Evolutionary conservation across 2,329 filamentous ascomycete species (phyloP), one percentile per base, ranked within the genome.

Genomic region (Fonsecaea monophora): DNA sequence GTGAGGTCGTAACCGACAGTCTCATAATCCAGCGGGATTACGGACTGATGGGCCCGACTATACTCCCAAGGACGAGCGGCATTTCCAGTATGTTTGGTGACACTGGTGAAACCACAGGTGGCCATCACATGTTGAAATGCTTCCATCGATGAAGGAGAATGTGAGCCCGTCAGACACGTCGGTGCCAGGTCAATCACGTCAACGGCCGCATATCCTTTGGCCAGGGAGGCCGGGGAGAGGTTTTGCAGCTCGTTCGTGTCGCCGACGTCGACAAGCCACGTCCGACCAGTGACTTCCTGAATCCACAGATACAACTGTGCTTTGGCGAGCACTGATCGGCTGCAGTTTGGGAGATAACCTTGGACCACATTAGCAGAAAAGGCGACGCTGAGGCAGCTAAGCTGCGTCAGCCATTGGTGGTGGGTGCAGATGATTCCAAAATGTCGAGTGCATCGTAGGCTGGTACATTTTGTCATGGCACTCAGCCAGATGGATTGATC

Each of bases 11-110:
- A 78, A 48, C 75, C 75, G n/a, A 68, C 75, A n/a, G 74, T 76
- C 67, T 76, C 73, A 56, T 48, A 75, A 66, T 75, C 75, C 54
- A 78, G 70, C 60, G 75, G 68, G 42, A 75, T 62, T 56, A 77
- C 75, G 25, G 76, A 75, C 9, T 58, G 48, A 58, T 67, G 53
- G 10, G 53, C 35, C 70, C 75, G 69, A 40, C 60, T 70, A 54
- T 77, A 78, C 68, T 77, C 76, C 76, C 76, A 77, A 38, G 76
- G 75, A 45, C 76, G 76, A 67, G 58, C 72, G 18, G 70, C 71
- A 60, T 75, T 75, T 60, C 76, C 76, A 25, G 73, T 77, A 67
- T 77, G 75, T 63, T 71, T 65, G 25, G 75, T 71, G 21, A 60
- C 68, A 60, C 68, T 67, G 50, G 71, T 74, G 70, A 77, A 77